phyloP scores from a whole-genome alignment of 768 basidiomycete species.

The Pisolithus albus region DNA sequence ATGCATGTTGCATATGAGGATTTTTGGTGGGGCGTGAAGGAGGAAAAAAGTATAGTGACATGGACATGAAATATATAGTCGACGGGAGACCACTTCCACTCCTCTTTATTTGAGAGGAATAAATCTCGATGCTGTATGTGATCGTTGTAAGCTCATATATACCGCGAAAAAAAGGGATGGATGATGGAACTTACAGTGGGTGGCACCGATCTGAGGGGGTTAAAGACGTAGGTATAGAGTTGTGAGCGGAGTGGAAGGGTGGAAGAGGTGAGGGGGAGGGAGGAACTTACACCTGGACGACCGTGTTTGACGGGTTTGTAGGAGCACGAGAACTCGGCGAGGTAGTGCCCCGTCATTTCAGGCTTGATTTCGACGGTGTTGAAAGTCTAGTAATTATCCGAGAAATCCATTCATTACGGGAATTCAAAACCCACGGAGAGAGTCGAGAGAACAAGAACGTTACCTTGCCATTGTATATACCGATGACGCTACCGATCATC shows the following conservation, averaged over 20 bases:
- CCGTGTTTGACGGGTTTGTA: constrained; percentile 99
- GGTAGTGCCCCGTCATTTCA: constrained; percentile 99
- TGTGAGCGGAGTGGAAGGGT: neutral
- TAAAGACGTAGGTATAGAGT: constrained; percentile 9
- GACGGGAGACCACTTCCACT: constrained; percentile 8
- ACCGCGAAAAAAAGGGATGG: neutral
- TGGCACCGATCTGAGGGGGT: constrained; percentile 69
- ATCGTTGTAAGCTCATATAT: neutral
- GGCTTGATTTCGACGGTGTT: constrained; percentile 99
- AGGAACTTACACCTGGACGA: constrained; percentile 88
- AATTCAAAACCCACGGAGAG: neutral
- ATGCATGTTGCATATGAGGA: constrained; percentile 31
- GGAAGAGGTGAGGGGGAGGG: neutral
- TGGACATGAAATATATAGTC: constrained; percentile 17
- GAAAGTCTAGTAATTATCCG: constrained; percentile 51
- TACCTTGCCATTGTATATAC: constrained; percentile 98
- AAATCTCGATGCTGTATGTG: constrained; percentile 62
- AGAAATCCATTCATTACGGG: neutral
- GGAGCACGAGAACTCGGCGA: constrained; percentile 94
- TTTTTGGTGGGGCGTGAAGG: constrained; percentile 24
- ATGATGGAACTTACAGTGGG: constrained; percentile 57
- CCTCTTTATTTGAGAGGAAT: constrained; percentile 91
- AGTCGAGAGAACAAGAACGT: constrained; percentile 13
- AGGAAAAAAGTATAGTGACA: constrained; percentile 18
- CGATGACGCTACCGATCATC: constrained; percentile 98